Evolutionary conservation across 2,329 filamentous ascomycete genomes (phyloP), one percentile per base, ranked within the genome.

Genomic region (Hirsutella rhossiliensis): DNA sequence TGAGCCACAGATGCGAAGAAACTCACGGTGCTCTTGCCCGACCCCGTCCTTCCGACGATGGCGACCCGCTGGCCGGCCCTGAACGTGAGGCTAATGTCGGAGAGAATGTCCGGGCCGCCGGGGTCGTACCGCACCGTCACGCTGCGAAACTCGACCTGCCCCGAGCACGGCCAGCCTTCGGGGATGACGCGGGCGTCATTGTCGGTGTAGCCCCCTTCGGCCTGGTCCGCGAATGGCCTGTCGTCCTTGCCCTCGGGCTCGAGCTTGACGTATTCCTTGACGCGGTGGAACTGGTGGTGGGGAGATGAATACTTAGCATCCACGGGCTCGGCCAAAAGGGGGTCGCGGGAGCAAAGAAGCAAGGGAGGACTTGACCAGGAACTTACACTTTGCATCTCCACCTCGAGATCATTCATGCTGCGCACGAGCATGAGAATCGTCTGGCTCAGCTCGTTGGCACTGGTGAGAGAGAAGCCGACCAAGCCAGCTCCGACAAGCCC

Each of bases 41-140:
- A 87, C 0, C 84, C 81, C 0, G 87, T 94, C 11, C 87, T 78
- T 2, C 87, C 87, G 11, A 89, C 83, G 18, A 94, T 72, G 0
- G 86, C 87, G 1, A 85, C 85, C 42, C 83, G 82, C 43, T 84
- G 82, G 1, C 87, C 85, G 0, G 82, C 83, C 12, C 63, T 65
- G 48, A 76, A 72, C 30, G 64, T 66, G 38, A 76, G 62, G 47
- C 66, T 73, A 43, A 76, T 59, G 30, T 72, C 57, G 20, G 69
- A 70, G 17, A 76, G 61, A 37, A 76, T 69, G 44, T 73, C 64
- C 40, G 65, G 62, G 17, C 69, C 60, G 45, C 72, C 59, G 27
- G 61, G 44, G 46, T 70, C 57, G 50, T 73, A 73, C 38, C 69
- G 66, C 31, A 72, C 68, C 6, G 69, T 72, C 19, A 71, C 69